Percentiles rank a stretch among this genome's conserved stretches.
phyloP scores from a whole-genome alignment of 1,139 yeast species.

The Arxiozyma telluris region DNA sequence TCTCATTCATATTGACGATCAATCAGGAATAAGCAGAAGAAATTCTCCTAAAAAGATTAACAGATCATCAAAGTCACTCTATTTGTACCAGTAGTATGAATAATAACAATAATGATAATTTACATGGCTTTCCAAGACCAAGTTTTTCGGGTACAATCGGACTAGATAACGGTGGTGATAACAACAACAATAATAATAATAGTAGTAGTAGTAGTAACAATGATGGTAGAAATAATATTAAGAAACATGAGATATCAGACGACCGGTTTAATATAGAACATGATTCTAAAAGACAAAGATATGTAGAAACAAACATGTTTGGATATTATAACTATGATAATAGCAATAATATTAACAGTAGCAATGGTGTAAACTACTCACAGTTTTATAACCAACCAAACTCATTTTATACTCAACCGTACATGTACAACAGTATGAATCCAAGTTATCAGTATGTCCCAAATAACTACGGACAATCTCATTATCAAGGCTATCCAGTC shows the following conservation, averaged over 20 bases:
- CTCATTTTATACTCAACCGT: background rate
- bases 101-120: background rate
- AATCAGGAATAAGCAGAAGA: too few species aligned
- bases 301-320: background rate
- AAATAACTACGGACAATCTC: background rate
- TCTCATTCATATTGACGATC: background rate
- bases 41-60: background rate
- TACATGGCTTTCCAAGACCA: constrained; percentile 19
- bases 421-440: background rate
- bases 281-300: constrained; percentile 2
- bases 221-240: background rate
- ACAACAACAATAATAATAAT: background rate
- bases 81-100: background rate
- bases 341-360: too few species aligned
- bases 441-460: background rate
- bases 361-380: background rate
- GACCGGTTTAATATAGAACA: background rate
- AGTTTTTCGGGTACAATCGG: constrained; percentile 22
- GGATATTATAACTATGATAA: background rate
- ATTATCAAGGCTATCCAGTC: background rate
- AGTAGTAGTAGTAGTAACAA: too few species aligned
- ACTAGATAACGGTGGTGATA: background rate
- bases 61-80: background rate
- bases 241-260: background rate
- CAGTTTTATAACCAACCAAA: background rate